Base-by-base conservation (phyloP, 2,329 filamentous ascomycete genomes). In the Talaromyces piceae region DNA sequence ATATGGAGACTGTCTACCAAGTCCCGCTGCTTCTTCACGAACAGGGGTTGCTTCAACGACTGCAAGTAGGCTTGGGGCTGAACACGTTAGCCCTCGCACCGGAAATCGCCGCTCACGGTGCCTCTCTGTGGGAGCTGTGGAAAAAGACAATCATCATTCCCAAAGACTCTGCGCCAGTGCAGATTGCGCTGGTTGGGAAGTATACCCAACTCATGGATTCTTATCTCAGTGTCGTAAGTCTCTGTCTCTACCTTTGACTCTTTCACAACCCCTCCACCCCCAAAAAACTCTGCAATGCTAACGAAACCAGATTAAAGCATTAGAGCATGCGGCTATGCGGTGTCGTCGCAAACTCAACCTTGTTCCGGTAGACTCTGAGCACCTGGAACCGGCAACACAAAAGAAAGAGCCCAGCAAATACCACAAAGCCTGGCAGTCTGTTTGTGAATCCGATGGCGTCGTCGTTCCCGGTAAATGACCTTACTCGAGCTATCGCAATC, bases 291-390 rank as follows among this genome's bases (percentile, higher is more conserved):
- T 37, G 16, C 33, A 11, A 7, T 9, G 7, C 33, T 37, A 37
- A 37, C 33, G 20, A 18, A 20, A n/a, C 33, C 20, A 37, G 33
- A 18, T 37, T 18, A 96, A 96, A 72, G 83, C 90, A 0, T 78
- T 97, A 3, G 91, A 97, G 71, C 91, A 97, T 70, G 82, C 87
- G 1, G 84, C 91, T 4, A 96, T 97, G 91, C 82, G 81, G 54
- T 93, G 90, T 69, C 77, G 79, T 47, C 81, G 83, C 59, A 90
- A 89, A 67, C 77, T 97, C 39, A 83, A 90, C 55, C 75, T 97
- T 33, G 77, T 87, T 49, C 93, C 85, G 81, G 84, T 97, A 33
- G 91, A 97, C 65, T 82, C 91, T 0, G 83, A 87, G 60, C 80
- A 94, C 59, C 81, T 98, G 5, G 91, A 97, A 70, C 76, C 82